Evolutionary conservation across 306 rosid species (phyloP).

Genomic region (Corylus avellana): DNA sequence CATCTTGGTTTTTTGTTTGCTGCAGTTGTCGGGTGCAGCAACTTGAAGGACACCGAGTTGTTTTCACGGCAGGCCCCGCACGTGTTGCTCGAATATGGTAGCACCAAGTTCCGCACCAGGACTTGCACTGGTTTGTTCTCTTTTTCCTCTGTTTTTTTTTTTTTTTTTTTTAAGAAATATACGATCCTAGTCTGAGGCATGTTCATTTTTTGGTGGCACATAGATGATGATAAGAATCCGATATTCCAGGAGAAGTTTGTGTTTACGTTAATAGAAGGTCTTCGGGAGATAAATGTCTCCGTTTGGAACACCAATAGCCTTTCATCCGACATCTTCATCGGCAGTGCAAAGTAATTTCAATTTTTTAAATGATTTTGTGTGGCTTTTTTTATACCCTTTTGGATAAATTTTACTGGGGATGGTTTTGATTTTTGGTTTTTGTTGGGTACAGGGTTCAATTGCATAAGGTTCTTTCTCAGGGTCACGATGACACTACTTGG

Average conservation of each 20-base stretch:
- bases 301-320: conserved; percentile 91
- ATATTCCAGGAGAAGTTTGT: conserved; percentile 76
- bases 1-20: conserved; percentile 10
- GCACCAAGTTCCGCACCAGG: conserved; percentile 64
- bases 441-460: conserved; percentile 53
- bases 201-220: conserved; percentile 5
- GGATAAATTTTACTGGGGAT: conserved; percentile 4
- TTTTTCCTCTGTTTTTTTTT: background rate
- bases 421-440: conserved; percentile 22
- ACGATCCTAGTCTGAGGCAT: conserved; percentile 8
- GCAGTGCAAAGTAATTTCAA: conserved; percentile 63
- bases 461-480: conserved; percentile 75
- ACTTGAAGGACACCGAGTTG: conserved; percentile 87
- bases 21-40: conserved; percentile 68
- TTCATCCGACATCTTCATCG: conserved; percentile 73
- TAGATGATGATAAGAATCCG: conserved; percentile 78
- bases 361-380: background rate
- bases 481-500: conserved; percentile 77
- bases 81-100: conserved; percentile 73
- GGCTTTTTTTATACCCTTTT: background rate
- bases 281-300: conserved; percentile 57
- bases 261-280: conserved; percentile 74
- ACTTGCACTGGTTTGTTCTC: conserved; percentile 65
- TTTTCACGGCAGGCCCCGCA: conserved; percentile 85
- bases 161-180: background rate